phyloP scores from a whole-genome alignment of 805 yeast species.

The Yamadazyma takamatsuzukensis region DNA sequence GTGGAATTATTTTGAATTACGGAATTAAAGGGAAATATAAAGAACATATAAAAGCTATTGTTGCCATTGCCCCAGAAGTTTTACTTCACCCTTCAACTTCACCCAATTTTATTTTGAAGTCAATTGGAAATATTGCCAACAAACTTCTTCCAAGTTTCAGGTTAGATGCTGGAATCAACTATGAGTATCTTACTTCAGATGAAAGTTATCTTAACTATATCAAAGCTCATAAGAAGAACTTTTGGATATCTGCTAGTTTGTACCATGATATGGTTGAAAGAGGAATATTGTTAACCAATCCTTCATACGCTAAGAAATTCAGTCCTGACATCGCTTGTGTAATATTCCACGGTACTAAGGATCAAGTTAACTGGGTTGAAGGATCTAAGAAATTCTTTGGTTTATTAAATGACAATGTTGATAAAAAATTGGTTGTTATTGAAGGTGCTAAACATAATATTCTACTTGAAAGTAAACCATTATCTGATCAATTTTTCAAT shows the following conservation, averaged over 20 bases:
- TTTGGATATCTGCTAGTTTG: constrained; percentile 52
- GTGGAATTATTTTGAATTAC: constrained; percentile 65
- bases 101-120: constrained; percentile 46
- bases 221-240: constrained; percentile 32
- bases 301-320: constrained; percentile 31
- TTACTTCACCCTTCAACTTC: constrained; percentile 52
- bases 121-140: constrained; percentile 36
- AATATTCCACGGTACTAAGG: constrained; percentile 62
- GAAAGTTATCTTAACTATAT: constrained; percentile 44
- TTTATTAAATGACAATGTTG: constrained; percentile 27
- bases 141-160: constrained; percentile 44
- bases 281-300: constrained; percentile 50
- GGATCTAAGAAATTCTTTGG: constrained; percentile 44
- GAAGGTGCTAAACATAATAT: constrained; percentile 42
- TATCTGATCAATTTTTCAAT: constrained; percentile 4
- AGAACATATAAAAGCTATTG: constrained; percentile 43
- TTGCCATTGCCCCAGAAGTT: constrained; percentile 60
- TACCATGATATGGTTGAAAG: constrained; percentile 59
- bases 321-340: constrained; percentile 45
- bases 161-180: constrained; percentile 52
- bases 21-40: constrained; percentile 51
- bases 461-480: constrained; percentile 42
- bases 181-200: constrained; percentile 54
- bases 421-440: constrained; percentile 24
- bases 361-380: constrained; percentile 53